These are phyloP conservation scores for Penicillium cataractarum DNA, from an alignment of 495 filamentous ascomycete species.

Conservation along the genomic window DNA sequence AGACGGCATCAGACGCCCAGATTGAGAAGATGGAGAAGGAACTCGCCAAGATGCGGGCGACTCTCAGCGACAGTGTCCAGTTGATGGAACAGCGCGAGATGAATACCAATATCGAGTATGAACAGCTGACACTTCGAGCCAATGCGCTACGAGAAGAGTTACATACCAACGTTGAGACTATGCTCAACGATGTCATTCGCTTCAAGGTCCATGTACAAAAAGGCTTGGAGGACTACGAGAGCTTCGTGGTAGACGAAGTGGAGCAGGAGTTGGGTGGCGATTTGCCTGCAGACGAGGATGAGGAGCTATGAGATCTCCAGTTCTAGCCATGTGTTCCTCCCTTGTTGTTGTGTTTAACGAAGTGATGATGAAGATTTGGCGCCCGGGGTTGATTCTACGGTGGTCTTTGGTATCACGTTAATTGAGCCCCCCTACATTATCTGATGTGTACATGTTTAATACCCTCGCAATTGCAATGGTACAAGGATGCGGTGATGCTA, in stretches of 20 bases:
- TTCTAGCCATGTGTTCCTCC: background rate
- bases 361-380: constrained; percentile 13
- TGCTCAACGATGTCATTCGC: constrained; percentile 95
- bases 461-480: constrained; percentile 10
- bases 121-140: constrained; percentile 82
- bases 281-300: constrained; percentile 29
- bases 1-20: constrained; percentile 83
- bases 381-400: constrained; percentile 1
- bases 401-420: constrained; percentile 22
- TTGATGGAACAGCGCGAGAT: constrained; percentile 94
- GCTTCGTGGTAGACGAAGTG: constrained; percentile 87
- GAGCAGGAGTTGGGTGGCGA: constrained; percentile 74
- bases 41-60: constrained; percentile 84
- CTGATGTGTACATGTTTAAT: constrained; percentile 10
- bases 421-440: constrained; percentile 17
- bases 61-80: constrained; percentile 85
- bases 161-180: constrained; percentile 92
- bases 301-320: constrained; percentile 35
- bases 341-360: constrained; percentile 19
- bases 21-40: constrained; percentile 99
- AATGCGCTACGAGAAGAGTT: constrained; percentile 88
- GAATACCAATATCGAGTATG: constrained; percentile 96
- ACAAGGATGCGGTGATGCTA: constrained; percentile 8
- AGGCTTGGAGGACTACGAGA: constrained; percentile 88
- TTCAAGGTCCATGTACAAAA: constrained; percentile 98